Percentiles rank a stretch among this genome's conserved stretches.
Evolutionary conservation across 139 green algal genomes (phyloP).

Genomic region (Gonium pectorale): DNA sequence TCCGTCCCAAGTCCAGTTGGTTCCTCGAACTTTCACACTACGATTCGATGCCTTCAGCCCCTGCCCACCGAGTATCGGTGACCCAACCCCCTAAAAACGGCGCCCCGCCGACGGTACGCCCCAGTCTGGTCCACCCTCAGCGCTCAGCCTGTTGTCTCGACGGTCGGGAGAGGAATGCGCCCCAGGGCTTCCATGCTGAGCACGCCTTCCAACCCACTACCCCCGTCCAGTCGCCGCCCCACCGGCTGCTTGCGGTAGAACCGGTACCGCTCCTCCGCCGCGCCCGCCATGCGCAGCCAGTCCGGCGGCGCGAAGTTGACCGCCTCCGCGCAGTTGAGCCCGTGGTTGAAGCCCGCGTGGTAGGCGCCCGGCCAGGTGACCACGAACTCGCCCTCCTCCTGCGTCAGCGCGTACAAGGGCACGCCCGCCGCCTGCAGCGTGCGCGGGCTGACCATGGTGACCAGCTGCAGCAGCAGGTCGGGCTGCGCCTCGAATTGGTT

Average conservation of each 20-base stretch:
- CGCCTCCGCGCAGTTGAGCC: slow-evolving; percentile 83
- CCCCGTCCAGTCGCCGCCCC: not conserved
- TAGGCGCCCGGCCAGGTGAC: slow-evolving; percentile 89
- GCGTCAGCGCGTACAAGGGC: slow-evolving; percentile 63
- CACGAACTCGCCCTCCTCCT: slow-evolving; percentile 82
- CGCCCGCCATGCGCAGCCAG: slow-evolving; percentile 79
- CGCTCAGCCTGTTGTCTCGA: too few relatives aligned
- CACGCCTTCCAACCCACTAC: not conserved
- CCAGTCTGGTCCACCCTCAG: too few relatives aligned
- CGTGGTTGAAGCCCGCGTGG: slow-evolving; percentile 77
- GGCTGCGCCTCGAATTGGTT: slow-evolving; percentile 71
- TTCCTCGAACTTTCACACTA: too few relatives aligned
- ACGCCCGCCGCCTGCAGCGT: slow-evolving; percentile 66
- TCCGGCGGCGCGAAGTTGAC: slow-evolving; percentile 87
- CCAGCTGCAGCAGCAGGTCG: slow-evolving; percentile 75
- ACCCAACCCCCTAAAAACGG: not conserved
- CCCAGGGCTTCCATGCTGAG: too few relatives aligned
- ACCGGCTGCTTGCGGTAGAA: slow-evolving; percentile 58
- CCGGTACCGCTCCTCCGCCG: slow-evolving; percentile 59
- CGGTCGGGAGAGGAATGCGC: too few relatives aligned
- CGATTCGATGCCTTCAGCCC: too few relatives aligned
- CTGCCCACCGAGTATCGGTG: too few relatives aligned
- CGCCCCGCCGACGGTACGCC: not conserved
- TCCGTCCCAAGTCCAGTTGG: too few relatives aligned
- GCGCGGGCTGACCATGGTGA: slow-evolving; percentile 76